phyloP scores from a whole-genome alignment of 768 basidiomycete species.

The Tylopilus cervinicoccineus region DNA sequence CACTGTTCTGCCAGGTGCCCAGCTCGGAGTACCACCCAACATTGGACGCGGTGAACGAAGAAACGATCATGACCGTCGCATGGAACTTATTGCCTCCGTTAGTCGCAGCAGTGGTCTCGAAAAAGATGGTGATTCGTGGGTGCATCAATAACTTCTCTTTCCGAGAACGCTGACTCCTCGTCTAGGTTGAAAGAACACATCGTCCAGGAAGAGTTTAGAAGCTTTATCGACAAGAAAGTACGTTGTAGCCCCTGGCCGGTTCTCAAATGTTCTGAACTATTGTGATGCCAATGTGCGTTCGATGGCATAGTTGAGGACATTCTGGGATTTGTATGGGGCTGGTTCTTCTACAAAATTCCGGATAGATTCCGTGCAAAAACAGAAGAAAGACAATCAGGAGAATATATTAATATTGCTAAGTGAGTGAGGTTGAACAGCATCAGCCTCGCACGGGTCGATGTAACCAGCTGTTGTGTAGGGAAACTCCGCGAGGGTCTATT shows the following conservation, averaged over 20 bases:
- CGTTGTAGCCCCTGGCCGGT: slow-evolving; percentile 2
- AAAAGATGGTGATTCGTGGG: slow-evolving; percentile 74
- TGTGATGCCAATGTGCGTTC: background rate
- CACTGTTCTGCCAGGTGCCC: background rate
- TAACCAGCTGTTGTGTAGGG: slow-evolving; percentile 37
- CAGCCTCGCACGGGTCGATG: background rate
- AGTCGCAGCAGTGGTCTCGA: slow-evolving; percentile 76
- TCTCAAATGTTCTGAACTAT: background rate
- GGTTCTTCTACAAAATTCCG: slow-evolving; percentile 5
- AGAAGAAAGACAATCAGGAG: slow-evolving; percentile 50
- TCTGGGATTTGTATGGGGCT: slow-evolving; percentile 39
- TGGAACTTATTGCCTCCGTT: slow-evolving; percentile 68
- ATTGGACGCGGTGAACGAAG: background rate
- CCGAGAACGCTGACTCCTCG: slow-evolving; percentile 32
- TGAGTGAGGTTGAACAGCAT: slow-evolving; percentile 33
- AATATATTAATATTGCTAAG: slow-evolving; percentile 74
- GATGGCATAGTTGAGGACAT: slow-evolving; percentile 42
- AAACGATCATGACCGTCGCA: slow-evolving; percentile 29
- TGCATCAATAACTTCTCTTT: background rate
- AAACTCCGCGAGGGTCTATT: slow-evolving; percentile 74
- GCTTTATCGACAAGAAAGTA: slow-evolving; percentile 65
- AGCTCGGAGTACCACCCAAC: background rate
- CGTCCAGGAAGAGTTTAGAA: slow-evolving; percentile 65
- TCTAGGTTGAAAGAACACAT: slow-evolving; percentile 54
- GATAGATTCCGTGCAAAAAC: slow-evolving; percentile 27